Percentiles rank a stretch among this genome's conserved stretches.
These are phyloP conservation scores for Trametes villosa DNA, from an alignment of 768 basidiomycete genomes.

Conservation along the genomic window DNA sequence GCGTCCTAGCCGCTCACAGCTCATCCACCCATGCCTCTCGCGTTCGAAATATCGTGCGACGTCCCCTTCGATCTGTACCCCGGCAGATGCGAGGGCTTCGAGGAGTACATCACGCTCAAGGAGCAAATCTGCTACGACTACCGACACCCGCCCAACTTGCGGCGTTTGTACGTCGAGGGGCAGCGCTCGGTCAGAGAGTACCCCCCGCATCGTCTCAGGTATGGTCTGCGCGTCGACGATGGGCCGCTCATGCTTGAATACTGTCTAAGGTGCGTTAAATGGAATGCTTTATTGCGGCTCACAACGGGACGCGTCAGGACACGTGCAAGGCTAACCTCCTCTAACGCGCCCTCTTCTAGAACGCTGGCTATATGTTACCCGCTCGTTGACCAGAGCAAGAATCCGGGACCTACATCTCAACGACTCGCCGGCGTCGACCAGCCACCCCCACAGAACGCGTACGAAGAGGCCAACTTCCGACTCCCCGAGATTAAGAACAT, in stretches of 20 bases:
- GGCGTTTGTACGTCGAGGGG: background rate
- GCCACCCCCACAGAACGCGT: no score
- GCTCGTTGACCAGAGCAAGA: background rate
- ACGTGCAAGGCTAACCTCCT: no score
- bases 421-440: background rate
- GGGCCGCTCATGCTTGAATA: slow-evolving; percentile 11
- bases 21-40: background rate
- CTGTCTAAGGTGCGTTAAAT: background rate
- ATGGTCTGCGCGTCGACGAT: background rate
- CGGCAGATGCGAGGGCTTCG: background rate
- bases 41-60: background rate
- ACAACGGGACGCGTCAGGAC: no score
- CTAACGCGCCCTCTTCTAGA: background rate
- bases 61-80: background rate
- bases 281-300: background rate
- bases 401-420: background rate
- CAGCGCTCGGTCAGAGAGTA: background rate
- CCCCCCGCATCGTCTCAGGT: background rate
- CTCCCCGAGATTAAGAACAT: background rate
- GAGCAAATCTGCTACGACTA: slow-evolving; percentile 10
- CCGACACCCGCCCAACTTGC: background rate
- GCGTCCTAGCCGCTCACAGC: no score
- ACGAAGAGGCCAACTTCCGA: background rate
- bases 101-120: slow-evolving; percentile 4
- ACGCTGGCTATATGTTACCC: background rate